A percentile compares a stretch with the other conserved stretches of the same genome.
These are phyloP conservation scores for Pyrenula massariospora DNA, from an alignment of 495 filamentous ascomycete species.

Conservation along the genomic window DNA sequence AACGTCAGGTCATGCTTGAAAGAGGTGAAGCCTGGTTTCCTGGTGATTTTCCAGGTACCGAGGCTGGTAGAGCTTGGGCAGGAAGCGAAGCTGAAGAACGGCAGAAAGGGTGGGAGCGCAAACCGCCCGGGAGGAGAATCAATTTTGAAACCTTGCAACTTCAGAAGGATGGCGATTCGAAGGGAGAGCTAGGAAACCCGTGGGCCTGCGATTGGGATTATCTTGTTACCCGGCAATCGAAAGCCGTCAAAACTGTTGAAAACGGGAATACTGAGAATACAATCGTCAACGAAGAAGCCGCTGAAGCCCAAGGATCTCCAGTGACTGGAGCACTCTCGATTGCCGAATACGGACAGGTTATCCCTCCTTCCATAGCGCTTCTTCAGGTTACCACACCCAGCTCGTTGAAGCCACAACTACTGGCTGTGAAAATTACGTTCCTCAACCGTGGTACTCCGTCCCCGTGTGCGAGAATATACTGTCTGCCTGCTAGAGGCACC, in stretches of 20 bases:
- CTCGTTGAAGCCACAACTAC: constrained; percentile 17
- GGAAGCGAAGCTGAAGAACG: constrained; percentile 47
- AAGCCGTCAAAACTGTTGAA: constrained; percentile 4
- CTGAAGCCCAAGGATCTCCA: constrained; percentile 3
- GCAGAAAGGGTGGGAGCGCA: constrained; percentile 59
- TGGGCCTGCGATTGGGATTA: constrained; percentile 83
- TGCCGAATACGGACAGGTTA: constrained; percentile 8
- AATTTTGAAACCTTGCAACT: constrained; percentile 69
- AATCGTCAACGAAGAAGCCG: neutral
- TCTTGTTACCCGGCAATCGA: constrained; percentile 27
- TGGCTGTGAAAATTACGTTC: constrained; percentile 48
- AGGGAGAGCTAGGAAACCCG: constrained; percentile 73
- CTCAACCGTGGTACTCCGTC: constrained; percentile 46
- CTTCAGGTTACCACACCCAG: constrained; percentile 5
- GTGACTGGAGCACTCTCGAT: constrained; percentile 22
- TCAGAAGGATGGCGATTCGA: constrained; percentile 40
- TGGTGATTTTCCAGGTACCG: constrained; percentile 73
- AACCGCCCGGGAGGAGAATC: constrained; percentile 70
- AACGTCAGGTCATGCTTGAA: constrained; percentile 74
- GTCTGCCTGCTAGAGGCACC: constrained; percentile 36
- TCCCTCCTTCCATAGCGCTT: neutral
- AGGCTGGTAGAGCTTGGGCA: constrained; percentile 71
- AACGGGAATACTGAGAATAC: constrained; percentile 1
- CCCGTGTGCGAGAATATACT: constrained; percentile 60
- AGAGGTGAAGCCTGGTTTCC: constrained; percentile 75